A percentile compares a stretch with the other conserved stretches of the same genome.
Evolutionary conservation across 2,329 filamentous ascomycete genomes (phyloP).

Genomic region (Colletotrichum paranaense): DNA sequence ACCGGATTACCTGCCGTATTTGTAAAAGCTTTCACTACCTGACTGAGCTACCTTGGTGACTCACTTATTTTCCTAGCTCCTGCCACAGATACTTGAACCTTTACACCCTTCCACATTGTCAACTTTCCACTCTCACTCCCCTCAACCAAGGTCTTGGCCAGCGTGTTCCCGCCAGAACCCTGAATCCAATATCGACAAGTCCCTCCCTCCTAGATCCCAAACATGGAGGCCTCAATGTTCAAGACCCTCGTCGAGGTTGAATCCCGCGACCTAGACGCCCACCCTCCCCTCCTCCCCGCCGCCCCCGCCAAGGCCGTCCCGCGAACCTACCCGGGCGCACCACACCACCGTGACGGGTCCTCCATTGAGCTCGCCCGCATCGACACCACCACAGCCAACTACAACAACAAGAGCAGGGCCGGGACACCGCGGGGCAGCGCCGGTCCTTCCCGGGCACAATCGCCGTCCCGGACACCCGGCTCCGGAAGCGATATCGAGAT

Average conservation of each 20-base stretch:
- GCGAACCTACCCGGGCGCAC: conserved; percentile 52
- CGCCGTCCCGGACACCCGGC: conserved; percentile 9
- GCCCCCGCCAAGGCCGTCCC: conserved; percentile 50
- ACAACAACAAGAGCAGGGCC: neutral
- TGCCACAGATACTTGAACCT: neutral
- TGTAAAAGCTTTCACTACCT: neutral
- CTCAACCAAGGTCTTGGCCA: neutral
- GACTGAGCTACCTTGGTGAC: neutral
- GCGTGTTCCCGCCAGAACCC: neutral
- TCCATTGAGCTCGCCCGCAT: conserved; percentile 44
- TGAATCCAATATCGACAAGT: neutral
- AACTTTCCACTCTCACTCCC: neutral
- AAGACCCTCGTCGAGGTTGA: conserved; percentile 47
- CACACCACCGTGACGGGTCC: conserved; percentile 41
- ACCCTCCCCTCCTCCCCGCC: conserved; percentile 39
- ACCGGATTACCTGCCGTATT: neutral
- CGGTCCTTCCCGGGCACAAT: conserved; percentile 4
- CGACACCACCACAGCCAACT: conserved; percentile 15
- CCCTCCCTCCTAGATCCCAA: neutral
- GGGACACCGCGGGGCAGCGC: neutral
- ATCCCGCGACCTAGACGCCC: conserved; percentile 37
- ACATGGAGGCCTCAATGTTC: conserved; percentile 49
- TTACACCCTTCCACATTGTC: neutral
- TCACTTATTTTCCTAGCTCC: neutral
- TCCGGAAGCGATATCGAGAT: conserved; percentile 57